phyloP scores from a whole-genome alignment of 164 flowering plant species.

The Tinospora cordifolia region DNA sequence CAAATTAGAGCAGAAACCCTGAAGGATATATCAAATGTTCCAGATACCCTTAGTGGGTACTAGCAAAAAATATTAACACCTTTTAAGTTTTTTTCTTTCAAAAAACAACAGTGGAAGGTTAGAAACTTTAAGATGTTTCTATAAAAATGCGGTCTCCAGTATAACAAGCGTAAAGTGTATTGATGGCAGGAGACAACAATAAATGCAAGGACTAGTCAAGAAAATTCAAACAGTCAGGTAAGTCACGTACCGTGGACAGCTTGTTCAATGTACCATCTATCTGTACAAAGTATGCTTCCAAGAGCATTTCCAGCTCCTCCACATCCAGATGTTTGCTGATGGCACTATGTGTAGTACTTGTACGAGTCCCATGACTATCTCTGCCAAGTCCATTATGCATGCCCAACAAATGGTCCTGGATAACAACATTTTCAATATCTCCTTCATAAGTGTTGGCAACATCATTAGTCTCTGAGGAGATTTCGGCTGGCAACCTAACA shows the following conservation, averaged over 20 bases:
- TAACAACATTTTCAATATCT: conserved; percentile 29
- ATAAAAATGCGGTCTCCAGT: background rate
- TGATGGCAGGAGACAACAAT: background rate
- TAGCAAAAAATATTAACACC: too few species aligned
- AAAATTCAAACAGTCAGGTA: background rate
- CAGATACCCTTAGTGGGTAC: too few species aligned
- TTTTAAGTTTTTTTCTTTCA: background rate
- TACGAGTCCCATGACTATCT: conserved; percentile 57
- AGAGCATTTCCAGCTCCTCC: conserved; percentile 93
- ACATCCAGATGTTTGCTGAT: conserved; percentile 71
- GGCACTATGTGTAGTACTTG: conserved; percentile 59
- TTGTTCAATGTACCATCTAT: conserved; percentile 89
- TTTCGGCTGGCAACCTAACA: conserved; percentile 43
- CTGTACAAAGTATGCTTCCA: conserved; percentile 96
- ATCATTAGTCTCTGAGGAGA: conserved; percentile 37
- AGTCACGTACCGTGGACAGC: conserved; percentile 60
- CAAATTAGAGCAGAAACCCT: too few species aligned
- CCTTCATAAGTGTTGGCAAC: conserved; percentile 29
- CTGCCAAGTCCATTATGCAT: conserved; percentile 29
- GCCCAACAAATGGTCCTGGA: conserved; percentile 33
- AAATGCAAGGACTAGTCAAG: background rate
- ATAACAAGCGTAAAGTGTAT: background rate
- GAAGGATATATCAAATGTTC: too few species aligned
- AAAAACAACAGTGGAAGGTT: background rate
- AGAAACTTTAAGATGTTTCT: background rate